Evolutionary conservation across 2,329 filamentous ascomycete genomes (phyloP).

Genomic region (Phaeosphaeria sp.): DNA sequence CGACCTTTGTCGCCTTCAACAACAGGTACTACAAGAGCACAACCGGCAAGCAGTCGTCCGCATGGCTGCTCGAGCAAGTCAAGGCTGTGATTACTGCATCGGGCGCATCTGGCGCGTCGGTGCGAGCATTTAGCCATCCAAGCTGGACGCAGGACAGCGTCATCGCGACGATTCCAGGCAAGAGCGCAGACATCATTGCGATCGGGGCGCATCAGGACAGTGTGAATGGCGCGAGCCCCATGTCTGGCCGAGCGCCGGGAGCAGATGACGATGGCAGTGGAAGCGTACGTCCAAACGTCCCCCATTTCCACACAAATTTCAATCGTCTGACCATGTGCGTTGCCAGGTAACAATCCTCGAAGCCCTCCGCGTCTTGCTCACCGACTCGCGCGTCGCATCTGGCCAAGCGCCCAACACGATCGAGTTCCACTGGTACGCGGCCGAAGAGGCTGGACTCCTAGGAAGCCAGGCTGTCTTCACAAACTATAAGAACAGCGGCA

Average conservation of each 20-base stretch:
- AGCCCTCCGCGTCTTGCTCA: slow-evolving; percentile 79
- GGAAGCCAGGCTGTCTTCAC: slow-evolving; percentile 88
- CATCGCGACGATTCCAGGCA: slow-evolving; percentile 86
- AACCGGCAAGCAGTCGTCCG: slow-evolving; percentile 76
- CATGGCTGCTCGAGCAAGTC: slow-evolving; percentile 81
- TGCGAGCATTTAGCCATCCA: slow-evolving; percentile 72
- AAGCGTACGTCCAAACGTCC: slow-evolving; percentile 60
- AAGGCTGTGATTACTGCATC: slow-evolving; percentile 71
- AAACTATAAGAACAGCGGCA: slow-evolving; percentile 73
- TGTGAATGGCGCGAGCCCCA: slow-evolving; percentile 87
- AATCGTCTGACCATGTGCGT: too few species aligned
- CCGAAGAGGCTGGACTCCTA: slow-evolving; percentile 84
- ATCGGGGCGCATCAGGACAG: slow-evolving; percentile 93
- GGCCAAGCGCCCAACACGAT: slow-evolving; percentile 82
- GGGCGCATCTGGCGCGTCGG: slow-evolving; percentile 73
- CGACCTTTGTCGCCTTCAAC: slow-evolving; percentile 26
- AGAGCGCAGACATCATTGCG: slow-evolving; percentile 80
- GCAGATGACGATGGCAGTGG: slow-evolving; percentile 92
- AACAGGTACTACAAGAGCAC: slow-evolving; percentile 32
- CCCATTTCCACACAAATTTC: too few species aligned
- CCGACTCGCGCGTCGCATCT: slow-evolving; percentile 68
- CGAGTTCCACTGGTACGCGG: slow-evolving; percentile 96
- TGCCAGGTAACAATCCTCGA: slow-evolving; percentile 81
- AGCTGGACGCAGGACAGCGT: slow-evolving; percentile 86
- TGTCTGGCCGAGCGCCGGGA: slow-evolving; percentile 80